Evolutionary conservation across 2,329 filamentous ascomycete species (phyloP).

Genomic region (Aspergillus phoenicis): DNA sequence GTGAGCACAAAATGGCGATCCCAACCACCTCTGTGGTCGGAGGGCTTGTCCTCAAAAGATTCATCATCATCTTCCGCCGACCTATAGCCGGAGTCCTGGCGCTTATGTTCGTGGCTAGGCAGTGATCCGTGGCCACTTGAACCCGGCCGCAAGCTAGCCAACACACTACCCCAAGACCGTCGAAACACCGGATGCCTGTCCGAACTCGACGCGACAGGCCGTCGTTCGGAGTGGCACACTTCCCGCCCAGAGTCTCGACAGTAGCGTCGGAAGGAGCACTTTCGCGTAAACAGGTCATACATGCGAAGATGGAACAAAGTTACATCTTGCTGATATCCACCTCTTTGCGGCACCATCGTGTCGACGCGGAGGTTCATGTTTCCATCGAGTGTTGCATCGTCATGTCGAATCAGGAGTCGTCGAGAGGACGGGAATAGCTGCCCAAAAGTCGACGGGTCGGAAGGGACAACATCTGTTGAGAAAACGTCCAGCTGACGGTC

Average conservation of each 20-base stretch:
- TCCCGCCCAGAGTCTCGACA: conserved; percentile 91
- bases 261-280: conserved; percentile 90
- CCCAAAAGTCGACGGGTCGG: conserved; percentile 79
- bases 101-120: conserved; percentile 47
- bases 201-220: conserved; percentile 58
- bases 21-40: conserved; percentile 15
- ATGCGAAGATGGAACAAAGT: conserved; percentile 93
- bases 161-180: conserved; percentile 62
- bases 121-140: conserved; percentile 53
- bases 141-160: conserved; percentile 59
- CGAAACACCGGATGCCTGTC: conserved; percentile 57
- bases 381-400: conserved; percentile 85
- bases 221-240: conserved; percentile 77
- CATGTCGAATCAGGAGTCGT: conserved; percentile 80
- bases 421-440: conserved; percentile 83
- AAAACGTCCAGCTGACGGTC: conserved; percentile 59
- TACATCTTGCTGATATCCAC: conserved; percentile 63
- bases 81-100: conserved; percentile 63
- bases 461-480: conserved; percentile 69
- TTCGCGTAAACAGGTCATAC: conserved; percentile 82
- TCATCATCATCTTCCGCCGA: conserved; percentile 48
- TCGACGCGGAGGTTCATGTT: conserved; percentile 97
- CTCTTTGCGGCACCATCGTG: conserved; percentile 65
- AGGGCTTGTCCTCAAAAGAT: conserved; percentile 23
- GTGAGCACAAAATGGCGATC: conserved; percentile 54